Evolutionary conservation across 352 stramenopile genomes (phyloP).

Genomic region (Pythium guiyangense): DNA sequence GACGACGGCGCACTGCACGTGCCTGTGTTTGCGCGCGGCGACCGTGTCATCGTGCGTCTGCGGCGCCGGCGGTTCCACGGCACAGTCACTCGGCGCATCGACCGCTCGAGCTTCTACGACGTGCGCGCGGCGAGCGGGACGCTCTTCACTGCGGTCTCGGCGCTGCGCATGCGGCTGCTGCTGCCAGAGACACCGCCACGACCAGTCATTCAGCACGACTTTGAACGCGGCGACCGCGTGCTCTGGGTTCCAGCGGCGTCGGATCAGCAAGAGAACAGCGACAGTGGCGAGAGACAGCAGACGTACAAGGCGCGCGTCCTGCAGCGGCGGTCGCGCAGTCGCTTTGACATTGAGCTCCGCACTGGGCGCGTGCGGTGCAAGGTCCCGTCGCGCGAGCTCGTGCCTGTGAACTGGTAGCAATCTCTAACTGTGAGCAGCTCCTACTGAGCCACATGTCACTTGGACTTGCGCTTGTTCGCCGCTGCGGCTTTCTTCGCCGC

Average conservation of each 20-base stretch:
- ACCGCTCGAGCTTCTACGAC: slow-evolving; percentile 51
- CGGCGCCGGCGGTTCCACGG: slow-evolving; percentile 30
- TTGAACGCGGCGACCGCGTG: slow-evolving; percentile 28
- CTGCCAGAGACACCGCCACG: slow-evolving; percentile 5
- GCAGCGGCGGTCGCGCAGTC: slow-evolving; percentile 30
- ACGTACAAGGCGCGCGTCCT: slow-evolving; percentile 48
- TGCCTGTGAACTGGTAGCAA: slow-evolving; percentile 6
- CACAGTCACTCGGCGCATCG: slow-evolving; percentile 31
- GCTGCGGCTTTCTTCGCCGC: slow-evolving; percentile 50
- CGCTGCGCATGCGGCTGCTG: slow-evolving; percentile 38
- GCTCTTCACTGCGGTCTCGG: slow-evolving; percentile 36
- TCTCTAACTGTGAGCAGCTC: neutral
- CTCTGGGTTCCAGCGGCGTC: slow-evolving; percentile 22
- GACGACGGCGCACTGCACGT: slow-evolving; percentile 7
- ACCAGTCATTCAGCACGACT: slow-evolving; percentile 16
- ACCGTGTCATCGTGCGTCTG: slow-evolving; percentile 43
- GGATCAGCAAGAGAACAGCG: slow-evolving; percentile 7
- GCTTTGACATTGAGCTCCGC: slow-evolving; percentile 45
- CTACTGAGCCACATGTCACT: slow-evolving; percentile 24
- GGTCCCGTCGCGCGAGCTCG: slow-evolving; percentile 36
- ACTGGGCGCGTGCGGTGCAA: slow-evolving; percentile 36
- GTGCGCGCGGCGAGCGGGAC: slow-evolving; percentile 39
- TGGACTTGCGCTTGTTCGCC: slow-evolving; percentile 57
- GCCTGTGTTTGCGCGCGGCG: slow-evolving; percentile 37
- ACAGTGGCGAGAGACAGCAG: neutral